Evolutionary conservation across 1,139 yeast species (phyloP).

Genomic region (Sugiyamaella paludigena): DNA sequence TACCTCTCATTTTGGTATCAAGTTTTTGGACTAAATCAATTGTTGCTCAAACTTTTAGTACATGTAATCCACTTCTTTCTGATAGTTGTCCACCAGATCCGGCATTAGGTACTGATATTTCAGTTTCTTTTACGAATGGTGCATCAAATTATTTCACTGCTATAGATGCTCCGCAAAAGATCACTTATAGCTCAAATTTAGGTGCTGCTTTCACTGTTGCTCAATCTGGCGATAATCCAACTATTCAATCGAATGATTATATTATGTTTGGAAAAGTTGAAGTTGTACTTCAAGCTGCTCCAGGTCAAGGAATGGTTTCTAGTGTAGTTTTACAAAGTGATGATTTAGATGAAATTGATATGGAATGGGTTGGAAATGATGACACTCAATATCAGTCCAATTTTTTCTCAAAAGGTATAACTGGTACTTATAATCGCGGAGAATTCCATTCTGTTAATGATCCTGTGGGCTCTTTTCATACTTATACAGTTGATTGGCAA

Average conservation of each 20-base stretch:
- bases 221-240: constrained; percentile 69
- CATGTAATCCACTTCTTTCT: constrained; percentile 32
- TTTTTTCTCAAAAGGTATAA: constrained; percentile 75
- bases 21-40: neutral
- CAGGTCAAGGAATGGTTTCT: constrained; percentile 74
- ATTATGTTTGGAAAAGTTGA: constrained; percentile 85
- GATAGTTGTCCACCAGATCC: constrained; percentile 33
- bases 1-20: too few relatives aligned
- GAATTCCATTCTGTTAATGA: constrained; percentile 57
- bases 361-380: constrained; percentile 82
- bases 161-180: constrained; percentile 19
- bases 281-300: constrained; percentile 67
- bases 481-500: constrained; percentile 81
- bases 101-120: constrained; percentile 32
- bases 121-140: constrained; percentile 32
- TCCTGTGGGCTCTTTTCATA: constrained; percentile 61
- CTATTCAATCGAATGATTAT: constrained; percentile 70
- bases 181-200: constrained; percentile 38
- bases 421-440: constrained; percentile 76
- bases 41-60: constrained; percentile 15
- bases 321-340: constrained; percentile 80
- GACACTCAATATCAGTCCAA: constrained; percentile 70
- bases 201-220: constrained; percentile 64
- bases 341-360: constrained; percentile 80
- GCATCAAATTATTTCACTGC: constrained; percentile 25